These are phyloP conservation scores for Acer negundo DNA, from an alignment of 345 rosid species.

Conservation along the genomic window DNA sequence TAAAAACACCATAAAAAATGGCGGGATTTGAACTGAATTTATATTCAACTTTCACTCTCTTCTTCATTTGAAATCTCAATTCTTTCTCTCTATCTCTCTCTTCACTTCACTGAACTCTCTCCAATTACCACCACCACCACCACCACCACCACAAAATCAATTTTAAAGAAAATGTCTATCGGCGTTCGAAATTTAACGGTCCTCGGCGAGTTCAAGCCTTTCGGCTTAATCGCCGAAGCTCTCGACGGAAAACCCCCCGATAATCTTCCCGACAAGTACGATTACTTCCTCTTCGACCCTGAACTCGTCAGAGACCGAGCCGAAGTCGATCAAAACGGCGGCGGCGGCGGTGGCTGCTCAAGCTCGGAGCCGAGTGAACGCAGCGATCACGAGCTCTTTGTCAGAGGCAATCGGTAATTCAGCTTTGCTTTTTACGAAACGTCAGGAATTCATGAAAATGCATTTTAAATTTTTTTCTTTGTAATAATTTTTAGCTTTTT, in stretches of 20 bases:
- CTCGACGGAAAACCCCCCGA: conserved; percentile 63
- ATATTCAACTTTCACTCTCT: not conserved
- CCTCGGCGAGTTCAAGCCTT: conserved; percentile 94
- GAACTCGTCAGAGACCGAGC: conserved; percentile 48
- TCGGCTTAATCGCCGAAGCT: conserved; percentile 84
- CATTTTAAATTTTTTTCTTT: not conserved
- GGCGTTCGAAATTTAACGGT: conserved; percentile 72
- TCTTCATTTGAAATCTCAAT: not conserved
- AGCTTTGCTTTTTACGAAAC: too few species aligned
- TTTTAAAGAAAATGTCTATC: conserved; percentile 40
- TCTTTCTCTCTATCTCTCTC: not conserved
- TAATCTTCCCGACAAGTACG: conserved; percentile 45
- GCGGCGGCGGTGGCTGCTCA: conserved; percentile 20
- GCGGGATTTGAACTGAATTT: conserved; percentile 13
- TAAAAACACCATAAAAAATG: not conserved
- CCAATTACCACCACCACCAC: conserved; percentile 2
- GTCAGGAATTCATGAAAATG: too few species aligned
- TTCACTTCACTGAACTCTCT: not conserved
- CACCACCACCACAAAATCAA: not conserved
- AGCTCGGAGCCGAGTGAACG: conserved; percentile 36
- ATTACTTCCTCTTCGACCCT: conserved; percentile 80
- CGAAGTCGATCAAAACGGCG: conserved; percentile 32
- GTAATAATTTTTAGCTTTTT: not conserved
- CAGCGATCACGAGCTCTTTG: conserved; percentile 82
- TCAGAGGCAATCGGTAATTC: conserved; percentile 65